Evolutionary conservation across 2,329 filamentous ascomycete species (phyloP).

Genomic region (Arthrobotrys megalospora): DNA sequence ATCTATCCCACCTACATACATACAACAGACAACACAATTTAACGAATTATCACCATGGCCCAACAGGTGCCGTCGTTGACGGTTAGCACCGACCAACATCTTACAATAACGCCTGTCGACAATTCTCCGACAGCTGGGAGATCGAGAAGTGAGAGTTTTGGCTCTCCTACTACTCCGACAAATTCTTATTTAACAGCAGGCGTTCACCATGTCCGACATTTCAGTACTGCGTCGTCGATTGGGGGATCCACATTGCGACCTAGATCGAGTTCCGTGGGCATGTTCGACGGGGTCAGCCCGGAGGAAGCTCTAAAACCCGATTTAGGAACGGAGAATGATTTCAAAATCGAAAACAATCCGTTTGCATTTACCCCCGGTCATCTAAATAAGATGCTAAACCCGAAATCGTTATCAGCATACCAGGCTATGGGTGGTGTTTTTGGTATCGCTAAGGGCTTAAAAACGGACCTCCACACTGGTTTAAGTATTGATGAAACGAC

Average conservation of each 20-base stretch:
- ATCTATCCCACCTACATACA: slow-evolving; percentile 10
- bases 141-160: slow-evolving; percentile 59
- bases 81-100: slow-evolving; percentile 59
- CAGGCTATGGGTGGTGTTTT: slow-evolving; percentile 72
- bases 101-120: slow-evolving; percentile 44
- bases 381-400: slow-evolving; percentile 72
- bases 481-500: slow-evolving; percentile 71
- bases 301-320: slow-evolving; percentile 71
- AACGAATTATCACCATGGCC: slow-evolving; percentile 28
- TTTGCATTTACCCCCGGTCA: slow-evolving; percentile 74
- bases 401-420: slow-evolving; percentile 71
- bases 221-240: slow-evolving; percentile 53
- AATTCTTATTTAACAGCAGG: slow-evolving; percentile 56
- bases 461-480: slow-evolving; percentile 70
- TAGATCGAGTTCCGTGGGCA: slow-evolving; percentile 51
- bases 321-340: slow-evolving; percentile 72
- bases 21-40: slow-evolving; percentile 38
- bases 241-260: slow-evolving; percentile 58
- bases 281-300: slow-evolving; percentile 54
- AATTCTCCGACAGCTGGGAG: slow-evolving; percentile 29
- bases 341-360: slow-evolving; percentile 70
- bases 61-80: slow-evolving; percentile 56
- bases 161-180: slow-evolving; percentile 57
- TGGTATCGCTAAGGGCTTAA: slow-evolving; percentile 72
- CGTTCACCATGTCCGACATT: slow-evolving; percentile 54